These are phyloP conservation scores for Amphirosellinia nigrospora DNA, from an alignment of 495 filamentous ascomycete genomes.

Conservation along the genomic window DNA sequence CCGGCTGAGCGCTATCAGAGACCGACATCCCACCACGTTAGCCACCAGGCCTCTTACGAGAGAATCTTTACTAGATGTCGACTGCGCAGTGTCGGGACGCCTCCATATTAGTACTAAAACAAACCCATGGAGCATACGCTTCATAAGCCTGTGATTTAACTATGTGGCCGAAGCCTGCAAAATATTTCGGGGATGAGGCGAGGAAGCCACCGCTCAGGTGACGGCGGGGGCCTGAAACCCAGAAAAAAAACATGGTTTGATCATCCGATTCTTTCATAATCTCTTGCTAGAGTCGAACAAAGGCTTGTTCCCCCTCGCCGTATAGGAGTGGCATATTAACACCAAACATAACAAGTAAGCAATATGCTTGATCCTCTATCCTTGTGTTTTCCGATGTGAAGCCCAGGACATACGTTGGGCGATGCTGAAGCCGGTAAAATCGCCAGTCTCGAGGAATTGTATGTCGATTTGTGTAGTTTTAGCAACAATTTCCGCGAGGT, in stretches of 20 bases:
- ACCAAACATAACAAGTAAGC: constrained; percentile 34
- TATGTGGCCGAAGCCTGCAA: constrained; percentile 1
- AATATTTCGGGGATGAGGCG: background rate
- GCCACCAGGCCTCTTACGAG: background rate
- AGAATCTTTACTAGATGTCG: background rate
- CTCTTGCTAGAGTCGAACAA: constrained; percentile 30
- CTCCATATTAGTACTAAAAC: background rate
- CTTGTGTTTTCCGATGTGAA: constrained; percentile 31
- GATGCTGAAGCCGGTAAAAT: constrained; percentile 24
- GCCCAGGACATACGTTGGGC: constrained; percentile 35
- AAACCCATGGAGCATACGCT: background rate
- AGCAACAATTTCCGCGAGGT: constrained; percentile 19
- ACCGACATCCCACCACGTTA: background rate
- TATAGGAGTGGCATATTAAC: constrained; percentile 38
- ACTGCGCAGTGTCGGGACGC: background rate
- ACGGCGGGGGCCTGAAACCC: background rate
- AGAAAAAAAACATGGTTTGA: constrained; percentile 23
- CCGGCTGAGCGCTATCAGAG: background rate
- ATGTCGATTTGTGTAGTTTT: constrained; percentile 23
- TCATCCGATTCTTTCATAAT: constrained; percentile 29
- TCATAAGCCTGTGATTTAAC: background rate
- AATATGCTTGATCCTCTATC: constrained; percentile 35
- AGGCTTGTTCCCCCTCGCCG: constrained; percentile 33
- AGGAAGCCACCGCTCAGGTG: constrained; percentile 3
- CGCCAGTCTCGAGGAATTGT: constrained; percentile 12